These are phyloP conservation scores for Tetraselmis chui DNA, from an alignment of 139 green algal genomes.

Conservation along the genomic window DNA sequence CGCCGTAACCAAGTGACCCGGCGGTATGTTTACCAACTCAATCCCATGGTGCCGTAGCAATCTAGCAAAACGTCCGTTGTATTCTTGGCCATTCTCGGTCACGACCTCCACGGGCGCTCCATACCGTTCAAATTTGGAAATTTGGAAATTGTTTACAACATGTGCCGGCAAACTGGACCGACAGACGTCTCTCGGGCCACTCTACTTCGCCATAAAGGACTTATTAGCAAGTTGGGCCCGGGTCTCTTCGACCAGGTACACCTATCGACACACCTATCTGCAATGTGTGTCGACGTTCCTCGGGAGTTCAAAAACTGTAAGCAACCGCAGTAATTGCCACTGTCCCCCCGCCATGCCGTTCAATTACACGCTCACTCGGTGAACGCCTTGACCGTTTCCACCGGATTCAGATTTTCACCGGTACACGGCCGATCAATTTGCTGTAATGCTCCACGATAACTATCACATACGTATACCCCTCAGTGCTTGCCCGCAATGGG, in stretches of 20 bases:
- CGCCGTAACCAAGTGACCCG: too few species aligned
- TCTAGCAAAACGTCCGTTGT: background rate
- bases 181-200: too few species aligned
- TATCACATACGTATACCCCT: background rate
- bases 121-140: background rate
- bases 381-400: background rate
- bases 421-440: slow-evolving; percentile 6
- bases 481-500: background rate
- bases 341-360: too few species aligned
- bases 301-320: too few species aligned
- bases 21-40: background rate
- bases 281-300: too few species aligned
- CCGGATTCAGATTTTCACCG: background rate
- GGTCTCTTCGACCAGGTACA: too few species aligned
- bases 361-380: background rate
- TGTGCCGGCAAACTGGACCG: too few species aligned
- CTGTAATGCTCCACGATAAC: slow-evolving; percentile 11
- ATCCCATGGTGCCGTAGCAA: background rate
- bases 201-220: too few species aligned
- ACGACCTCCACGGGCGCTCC: background rate
- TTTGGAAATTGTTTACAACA: too few species aligned
- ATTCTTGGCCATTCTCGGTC: background rate
- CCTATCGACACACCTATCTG: too few species aligned
- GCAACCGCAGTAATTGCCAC: too few species aligned
- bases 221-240: too few species aligned